Base-by-base conservation (phyloP, 768 basidiomycete species). In the Serendipita indica region DNA sequence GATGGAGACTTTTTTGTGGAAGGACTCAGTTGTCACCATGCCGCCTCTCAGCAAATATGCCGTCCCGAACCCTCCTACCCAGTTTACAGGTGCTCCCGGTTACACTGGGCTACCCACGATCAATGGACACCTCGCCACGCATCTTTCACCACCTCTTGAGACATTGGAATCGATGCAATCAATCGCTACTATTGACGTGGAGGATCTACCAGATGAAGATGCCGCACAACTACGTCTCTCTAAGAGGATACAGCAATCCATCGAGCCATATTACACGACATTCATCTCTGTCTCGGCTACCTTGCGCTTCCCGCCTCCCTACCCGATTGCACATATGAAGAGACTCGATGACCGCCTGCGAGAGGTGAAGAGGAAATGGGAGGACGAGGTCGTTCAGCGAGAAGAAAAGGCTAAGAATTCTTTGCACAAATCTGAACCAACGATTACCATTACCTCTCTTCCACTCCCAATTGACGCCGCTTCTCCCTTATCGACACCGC, bases 251-350 rank as follows among this genome's bases (percentile, higher is more conserved):
- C 81, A 88, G 54, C 75, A 84, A 58, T 82, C 87, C 0, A 74
- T 93, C n/a, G 79, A 86, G 37, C 86, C 88, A 1, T 99, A 96
- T 68, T 73, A 76, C 63, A 81, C 74, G 61, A 92, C 88, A 1
- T 90, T 91, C 66, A 86, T 97, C 30, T 98, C 96, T 1, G 88
- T 91, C 39, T 97, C 93, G 2, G 86, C 93, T 0, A 90, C 92
- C 0, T 73, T 97, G 46, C 81, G 89, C 3, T 96, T 96, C 68
- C 88, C 84, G 13, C 91, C 94, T 22, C 96, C 96, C 3, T 84
- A 89, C 66, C 86, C 92, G 4, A 79, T 99, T 37, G 74, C 79
- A 2, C 78, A 79, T 45, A 96, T 98, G 90, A 85, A 87, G 65
- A 84, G 88, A 63, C 73, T 97, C 3, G 92, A 98, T 64, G 79